Evolutionary conservation across 1,139 yeast species (phyloP).

Genomic region (Kodamaea arcana): DNA sequence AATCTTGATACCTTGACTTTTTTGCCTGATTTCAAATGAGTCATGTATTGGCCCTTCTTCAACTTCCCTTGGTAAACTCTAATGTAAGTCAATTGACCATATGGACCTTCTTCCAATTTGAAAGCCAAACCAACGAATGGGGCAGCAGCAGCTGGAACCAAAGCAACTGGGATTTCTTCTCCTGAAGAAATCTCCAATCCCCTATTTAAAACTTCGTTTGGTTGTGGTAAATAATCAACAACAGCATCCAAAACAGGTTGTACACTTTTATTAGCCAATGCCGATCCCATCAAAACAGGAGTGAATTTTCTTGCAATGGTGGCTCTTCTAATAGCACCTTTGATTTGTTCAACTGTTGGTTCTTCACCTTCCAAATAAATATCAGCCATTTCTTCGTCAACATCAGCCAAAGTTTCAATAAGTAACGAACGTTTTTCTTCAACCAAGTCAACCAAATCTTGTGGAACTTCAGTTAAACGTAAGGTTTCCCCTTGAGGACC

Average conservation of each 20-base stretch:
- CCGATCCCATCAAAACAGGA: constrained; percentile 99
- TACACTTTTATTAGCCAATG: constrained; percentile 90
- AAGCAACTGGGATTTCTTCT: constrained; percentile 67
- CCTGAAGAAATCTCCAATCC: constrained; percentile 68
- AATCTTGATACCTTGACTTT: constrained; percentile 91
- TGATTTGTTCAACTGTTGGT: constrained; percentile 79
- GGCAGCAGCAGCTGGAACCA: constrained; percentile 67
- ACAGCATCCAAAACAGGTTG: constrained; percentile 96
- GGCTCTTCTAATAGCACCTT: constrained; percentile 86
- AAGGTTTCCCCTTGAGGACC: constrained; percentile 88
- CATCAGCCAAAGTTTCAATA: constrained; percentile 94
- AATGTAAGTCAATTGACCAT: constrained; percentile 94
- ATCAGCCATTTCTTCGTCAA: constrained; percentile 96
- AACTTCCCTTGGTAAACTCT: constrained; percentile 96
- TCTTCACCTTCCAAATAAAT: constrained; percentile 84
- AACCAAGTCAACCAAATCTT: constrained; percentile 26
- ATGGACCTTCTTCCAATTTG: constrained; percentile 96
- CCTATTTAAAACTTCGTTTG: constrained; percentile 85
- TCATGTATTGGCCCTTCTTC: constrained; percentile 85
- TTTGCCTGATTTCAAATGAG: constrained; percentile 89
- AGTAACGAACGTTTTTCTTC: constrained; percentile 56
- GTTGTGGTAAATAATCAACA: constrained; percentile 92
- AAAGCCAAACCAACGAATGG: constrained; percentile 97
- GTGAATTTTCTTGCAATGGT: constrained; percentile 96
- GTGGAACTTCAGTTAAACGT: constrained; percentile 64